Base-by-base conservation (phyloP, 2,329 filamentous ascomycete genomes). In the Exophiala spinifera region DNA sequence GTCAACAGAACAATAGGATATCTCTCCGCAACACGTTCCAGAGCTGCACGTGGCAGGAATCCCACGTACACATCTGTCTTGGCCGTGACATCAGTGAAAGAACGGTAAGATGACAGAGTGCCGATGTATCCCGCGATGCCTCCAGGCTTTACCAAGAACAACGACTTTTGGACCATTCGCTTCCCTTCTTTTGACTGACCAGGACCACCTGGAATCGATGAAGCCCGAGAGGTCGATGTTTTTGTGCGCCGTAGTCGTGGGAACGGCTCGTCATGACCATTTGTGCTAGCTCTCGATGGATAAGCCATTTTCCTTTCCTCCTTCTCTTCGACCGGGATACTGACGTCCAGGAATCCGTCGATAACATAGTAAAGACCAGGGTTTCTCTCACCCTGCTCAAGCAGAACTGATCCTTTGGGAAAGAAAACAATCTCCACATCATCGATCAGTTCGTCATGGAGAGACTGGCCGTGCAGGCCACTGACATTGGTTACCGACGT, bases 41-140 rank as follows among this genome's bases (percentile, higher is more conserved):
- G 79, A 0, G 91, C 88, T 0, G 84, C 81, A 25, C 91, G 82
- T 0, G 94, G 94, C 11, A 99, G 75, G 62, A 99, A 99, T 1
- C 94, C 94, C 13, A 99, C 94, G 65, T 96, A 97, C 1, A 97
- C 94, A 71, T 99, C 94, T 0, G 95, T 99, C 73, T 97, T 97
- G 2, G 94, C 95, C 34, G 92, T 88, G 1, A 99, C 91, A 67
- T 97, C 92, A 17, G 96, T 94, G 67, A 97, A 96, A 0, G 94
- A 99, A 21, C 94, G 80, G 68, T 96, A 96, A 0, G 91, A 96
- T 2, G 94, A 96, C 15, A 99, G 86, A 0, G 91, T 94, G 4
- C 94, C 91, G 28, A 97, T 84, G 65, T 99, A 99, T 0, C 94
- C 95, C 49, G 94, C 92, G 33, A 99, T 80, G 0, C 91, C 91